A percentile compares a stretch with the other conserved stretches of the same genome.
Evolutionary conservation across 805 yeast species (phyloP).

Genomic region (Isabelozyma heimii): DNA sequence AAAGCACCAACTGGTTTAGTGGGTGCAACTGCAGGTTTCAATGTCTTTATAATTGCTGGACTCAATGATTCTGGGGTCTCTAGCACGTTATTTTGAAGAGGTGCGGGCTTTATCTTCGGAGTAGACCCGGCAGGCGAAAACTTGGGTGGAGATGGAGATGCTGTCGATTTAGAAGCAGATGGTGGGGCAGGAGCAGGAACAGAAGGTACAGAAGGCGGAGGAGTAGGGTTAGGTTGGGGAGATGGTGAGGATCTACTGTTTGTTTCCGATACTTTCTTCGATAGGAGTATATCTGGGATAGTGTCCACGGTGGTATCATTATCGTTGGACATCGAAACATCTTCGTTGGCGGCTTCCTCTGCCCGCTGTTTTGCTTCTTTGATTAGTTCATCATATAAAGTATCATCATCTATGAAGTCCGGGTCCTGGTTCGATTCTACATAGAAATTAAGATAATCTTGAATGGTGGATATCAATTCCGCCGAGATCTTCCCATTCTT

Average conservation of each 20-base stretch:
- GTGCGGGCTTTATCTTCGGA: neutral
- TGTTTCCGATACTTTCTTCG: neutral
- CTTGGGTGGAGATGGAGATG: neutral
- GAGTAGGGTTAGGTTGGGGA: neutral
- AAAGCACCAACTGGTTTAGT: slow-evolving; percentile 51
- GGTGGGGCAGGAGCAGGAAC: neutral
- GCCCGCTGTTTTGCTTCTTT: slow-evolving; percentile 16
- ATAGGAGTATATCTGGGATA: neutral
- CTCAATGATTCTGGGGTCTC: slow-evolving; percentile 28
- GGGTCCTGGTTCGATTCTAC: slow-evolving; percentile 39
- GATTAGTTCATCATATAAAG: slow-evolving; percentile 42
- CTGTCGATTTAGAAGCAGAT: too few species aligned
- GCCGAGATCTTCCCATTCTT: slow-evolving; percentile 23
- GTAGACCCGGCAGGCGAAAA: neutral
- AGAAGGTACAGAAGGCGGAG: neutral
- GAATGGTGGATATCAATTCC: slow-evolving; percentile 30
- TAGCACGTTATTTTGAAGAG: neutral
- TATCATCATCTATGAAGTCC: slow-evolving; percentile 34
- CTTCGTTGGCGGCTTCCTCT: neutral
- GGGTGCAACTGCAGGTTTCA: slow-evolving; percentile 58
- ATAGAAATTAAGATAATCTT: slow-evolving; percentile 38
- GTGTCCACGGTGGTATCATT: neutral
- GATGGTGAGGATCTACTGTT: neutral
- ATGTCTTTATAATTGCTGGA: slow-evolving; percentile 39
- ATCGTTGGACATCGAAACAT: neutral